Percentiles rank a stretch among this genome's conserved stretches.
Conservation (phyloP, 306 rosid species). For the Adenanthera pavonina region DNA sequence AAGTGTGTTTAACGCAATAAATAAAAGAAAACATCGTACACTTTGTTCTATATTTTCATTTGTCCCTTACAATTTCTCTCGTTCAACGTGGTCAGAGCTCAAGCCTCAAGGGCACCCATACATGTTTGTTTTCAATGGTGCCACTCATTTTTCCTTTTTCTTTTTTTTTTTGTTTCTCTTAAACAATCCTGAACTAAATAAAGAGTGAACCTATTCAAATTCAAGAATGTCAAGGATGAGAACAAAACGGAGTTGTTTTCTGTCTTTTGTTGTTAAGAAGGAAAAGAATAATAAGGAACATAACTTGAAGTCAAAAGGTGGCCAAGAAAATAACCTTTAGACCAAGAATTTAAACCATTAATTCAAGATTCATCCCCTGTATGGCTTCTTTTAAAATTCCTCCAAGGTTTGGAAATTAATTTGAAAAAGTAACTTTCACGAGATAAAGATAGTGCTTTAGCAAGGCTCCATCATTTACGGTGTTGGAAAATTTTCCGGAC, state of each 20-base stretch:
- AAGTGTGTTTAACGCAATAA: not conserved
- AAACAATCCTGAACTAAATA: not conserved
- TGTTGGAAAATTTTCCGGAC: not conserved
- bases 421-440: not conserved
- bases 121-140: not conserved
- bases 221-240: not conserved
- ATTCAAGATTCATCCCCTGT: constrained; percentile 6
- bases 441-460: not conserved
- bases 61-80: not conserved
- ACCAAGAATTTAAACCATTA: not conserved
- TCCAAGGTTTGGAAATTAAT: not conserved
- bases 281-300: not conserved
- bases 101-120: not conserved
- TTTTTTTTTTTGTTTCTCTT: not conserved
- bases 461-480: not conserved
- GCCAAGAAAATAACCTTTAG: not conserved
- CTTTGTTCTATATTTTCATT: not conserved
- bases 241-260: not conserved
- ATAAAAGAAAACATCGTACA: not conserved
- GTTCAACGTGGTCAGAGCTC: not conserved
- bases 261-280: not conserved
- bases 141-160: not conserved
- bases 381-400: not conserved
- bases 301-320: constrained; percentile 20
- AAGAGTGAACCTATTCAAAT: not conserved